Evolutionary conservation across 2,329 filamentous ascomycete genomes (phyloP), one percentile per base, ranked within the genome.

Genomic region (Ophiostoma quercus): DNA sequence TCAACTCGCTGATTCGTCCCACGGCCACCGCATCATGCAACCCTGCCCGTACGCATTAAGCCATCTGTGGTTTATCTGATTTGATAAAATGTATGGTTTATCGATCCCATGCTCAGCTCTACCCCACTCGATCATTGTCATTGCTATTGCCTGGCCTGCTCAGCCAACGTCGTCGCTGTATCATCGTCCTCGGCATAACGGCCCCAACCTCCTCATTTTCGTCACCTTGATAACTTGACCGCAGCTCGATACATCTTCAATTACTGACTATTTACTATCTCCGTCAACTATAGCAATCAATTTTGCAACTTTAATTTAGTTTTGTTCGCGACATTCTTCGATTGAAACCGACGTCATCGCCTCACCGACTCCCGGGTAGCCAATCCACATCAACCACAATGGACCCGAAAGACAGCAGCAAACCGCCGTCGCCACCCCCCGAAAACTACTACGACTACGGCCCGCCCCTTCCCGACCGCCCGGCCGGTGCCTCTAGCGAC

Each of bases 201-300:
- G 32, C 57, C 57, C 57, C 57, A 62, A 32, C 57, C 57, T 62
- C 57, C 25, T 62, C 57, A 29, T 62, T 62, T 62, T 32, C 54
- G 22, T 29, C 25, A 29, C n/a, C 51, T 57, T 16, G 14, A 11
- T 57, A 9, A 8, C 43, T 8, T n/a, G 43, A n/a, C 19, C 16
- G 19, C 22, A 57, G 22, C n/a, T 25, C n/a, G 8, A 57, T 25
- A 11, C 2, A 8, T 25, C 51, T 25, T 32, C 25, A 62, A 41
- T 14, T 62, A 12, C 14, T 8, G 11, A 16, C 2, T n/a, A 25
- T 62, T 25, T 34, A 34, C 1, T 19, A 29, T 32, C 25, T 62
- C 16, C 3, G 16, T 62, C 12, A 14, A 14, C 7, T 62, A 1
- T n/a, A 5, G n/a, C 43, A 47, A 47, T 47, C 7, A 47, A n/a